A percentile compares a stretch with the other conserved stretches of the same genome.
Conservation (phyloP, 208 protist species). For the Crithidia mellificae region DNA sequence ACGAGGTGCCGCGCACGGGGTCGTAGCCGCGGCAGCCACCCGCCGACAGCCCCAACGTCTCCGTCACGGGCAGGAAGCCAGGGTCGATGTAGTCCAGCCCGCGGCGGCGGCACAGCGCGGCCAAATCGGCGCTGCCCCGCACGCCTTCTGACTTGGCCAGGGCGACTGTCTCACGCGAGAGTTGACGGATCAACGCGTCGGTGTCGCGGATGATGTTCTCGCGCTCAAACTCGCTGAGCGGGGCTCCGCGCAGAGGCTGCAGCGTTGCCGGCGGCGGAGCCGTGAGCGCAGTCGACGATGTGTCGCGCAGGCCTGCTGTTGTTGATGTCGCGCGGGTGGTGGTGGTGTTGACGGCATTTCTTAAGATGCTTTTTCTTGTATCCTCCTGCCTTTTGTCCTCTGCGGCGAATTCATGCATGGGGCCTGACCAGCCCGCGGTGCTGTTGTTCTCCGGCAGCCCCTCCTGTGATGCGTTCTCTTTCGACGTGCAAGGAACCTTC, state of each 20-base stretch:
- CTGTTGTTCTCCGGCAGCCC: not conserved
- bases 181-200: conserved; percentile 26
- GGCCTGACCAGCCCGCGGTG: conserved; percentile 27
- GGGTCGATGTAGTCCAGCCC: conserved; percentile 61
- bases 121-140: conserved; percentile 22
- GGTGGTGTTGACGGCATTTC: no score
- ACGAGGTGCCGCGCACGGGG: conserved; percentile 4
- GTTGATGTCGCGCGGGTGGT: not conserved
- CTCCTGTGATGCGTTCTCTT: not conserved
- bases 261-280: not conserved
- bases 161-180: conserved; percentile 26
- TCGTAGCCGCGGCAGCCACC: conserved; percentile 31
- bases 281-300: no score
- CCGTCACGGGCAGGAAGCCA: conserved; percentile 49
- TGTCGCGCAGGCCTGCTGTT: no score
- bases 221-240: conserved; percentile 13
- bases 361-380: no score
- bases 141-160: conserved; percentile 25
- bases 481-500: not conserved
- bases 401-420: conserved; percentile 31
- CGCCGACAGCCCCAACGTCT: conserved; percentile 30
- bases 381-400: not conserved
- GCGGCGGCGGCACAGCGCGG: conserved; percentile 39
- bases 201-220: conserved; percentile 32
- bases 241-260: not conserved